phyloP scores from a whole-genome alignment of 192 early-diverging fungal species.

The Phlyctochytrium planicorne region DNA sequence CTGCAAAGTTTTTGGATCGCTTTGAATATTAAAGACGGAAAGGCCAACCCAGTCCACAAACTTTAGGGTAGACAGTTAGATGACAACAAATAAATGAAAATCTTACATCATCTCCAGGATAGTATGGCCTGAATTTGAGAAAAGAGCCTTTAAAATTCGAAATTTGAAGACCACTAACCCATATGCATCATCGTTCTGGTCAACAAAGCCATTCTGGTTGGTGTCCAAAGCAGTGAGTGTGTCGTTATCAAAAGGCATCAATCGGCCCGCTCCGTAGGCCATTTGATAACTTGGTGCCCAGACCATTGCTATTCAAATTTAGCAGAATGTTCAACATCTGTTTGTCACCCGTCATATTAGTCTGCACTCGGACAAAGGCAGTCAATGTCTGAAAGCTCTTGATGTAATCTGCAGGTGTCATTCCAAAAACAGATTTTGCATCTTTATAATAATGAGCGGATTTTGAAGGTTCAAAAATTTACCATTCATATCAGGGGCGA shows the following conservation, averaged over 20 bases:
- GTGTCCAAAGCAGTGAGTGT: slow-evolving; percentile 9
- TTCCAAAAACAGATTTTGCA: background rate
- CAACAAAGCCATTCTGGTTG: slow-evolving; percentile 10
- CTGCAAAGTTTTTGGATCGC: too few species aligned
- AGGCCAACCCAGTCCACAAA: too few species aligned
- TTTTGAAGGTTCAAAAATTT: background rate
- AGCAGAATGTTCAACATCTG: background rate
- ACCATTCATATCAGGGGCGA: slow-evolving; percentile 2
- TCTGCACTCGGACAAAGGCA: background rate
- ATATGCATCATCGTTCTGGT: slow-evolving; percentile 11
- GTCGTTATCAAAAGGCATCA: background rate
- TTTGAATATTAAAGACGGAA: too few species aligned
- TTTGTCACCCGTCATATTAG: background rate
- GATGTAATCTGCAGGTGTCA: background rate
- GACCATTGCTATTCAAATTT: background rate
- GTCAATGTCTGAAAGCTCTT: background rate
- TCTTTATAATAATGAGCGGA: background rate
- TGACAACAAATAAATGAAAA: too few species aligned
- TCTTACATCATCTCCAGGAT: background rate
- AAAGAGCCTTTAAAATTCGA: too few species aligned
- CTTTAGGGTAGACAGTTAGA: too few species aligned
- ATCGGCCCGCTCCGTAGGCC: too few species aligned
- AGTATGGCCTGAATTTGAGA: background rate
- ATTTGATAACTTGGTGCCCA: background rate
- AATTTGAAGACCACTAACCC: too few species aligned